Conservation (phyloP, 208 protist genomes). For the Leishmania aethiopica region DNA sequence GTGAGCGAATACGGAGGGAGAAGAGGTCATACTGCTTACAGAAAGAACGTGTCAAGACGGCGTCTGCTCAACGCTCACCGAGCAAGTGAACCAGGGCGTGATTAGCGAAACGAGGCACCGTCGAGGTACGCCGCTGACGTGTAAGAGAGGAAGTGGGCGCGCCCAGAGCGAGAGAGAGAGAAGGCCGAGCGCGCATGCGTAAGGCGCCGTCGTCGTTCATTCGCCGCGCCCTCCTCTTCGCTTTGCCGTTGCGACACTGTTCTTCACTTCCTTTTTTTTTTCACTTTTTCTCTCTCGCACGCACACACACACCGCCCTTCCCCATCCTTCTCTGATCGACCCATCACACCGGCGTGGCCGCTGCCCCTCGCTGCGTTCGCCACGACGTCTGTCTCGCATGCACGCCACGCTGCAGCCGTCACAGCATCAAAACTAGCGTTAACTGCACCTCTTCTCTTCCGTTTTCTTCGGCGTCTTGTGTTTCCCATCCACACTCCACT, state of each 20-base stretch:
- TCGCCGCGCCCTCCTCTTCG: background rate
- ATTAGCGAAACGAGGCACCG: background rate
- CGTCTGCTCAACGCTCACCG: background rate
- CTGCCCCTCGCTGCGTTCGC: background rate
- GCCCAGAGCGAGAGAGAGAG: background rate
- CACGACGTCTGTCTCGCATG: background rate
- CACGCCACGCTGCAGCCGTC: background rate
- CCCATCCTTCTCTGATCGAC: background rate
- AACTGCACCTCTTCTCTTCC: background rate
- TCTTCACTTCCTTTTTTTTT: background rate
- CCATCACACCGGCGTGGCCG: background rate
- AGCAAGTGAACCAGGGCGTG: background rate
- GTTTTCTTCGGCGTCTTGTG: background rate
- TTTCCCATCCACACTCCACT: conserved; percentile 1
- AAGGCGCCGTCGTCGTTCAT: background rate
- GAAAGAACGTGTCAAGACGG: background rate
- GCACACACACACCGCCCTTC: no score
- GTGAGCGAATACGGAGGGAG: background rate
- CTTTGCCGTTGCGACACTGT: background rate
- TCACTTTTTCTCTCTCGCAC: background rate
- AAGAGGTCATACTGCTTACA: background rate
- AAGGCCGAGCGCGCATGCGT: background rate
- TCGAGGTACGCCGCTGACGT: background rate
- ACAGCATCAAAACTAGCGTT: background rate
- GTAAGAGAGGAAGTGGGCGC: background rate